These are phyloP conservation scores for Trichomonas vaginalis DNA, from an alignment of 208 protist species.

Conservation along the genomic window DNA sequence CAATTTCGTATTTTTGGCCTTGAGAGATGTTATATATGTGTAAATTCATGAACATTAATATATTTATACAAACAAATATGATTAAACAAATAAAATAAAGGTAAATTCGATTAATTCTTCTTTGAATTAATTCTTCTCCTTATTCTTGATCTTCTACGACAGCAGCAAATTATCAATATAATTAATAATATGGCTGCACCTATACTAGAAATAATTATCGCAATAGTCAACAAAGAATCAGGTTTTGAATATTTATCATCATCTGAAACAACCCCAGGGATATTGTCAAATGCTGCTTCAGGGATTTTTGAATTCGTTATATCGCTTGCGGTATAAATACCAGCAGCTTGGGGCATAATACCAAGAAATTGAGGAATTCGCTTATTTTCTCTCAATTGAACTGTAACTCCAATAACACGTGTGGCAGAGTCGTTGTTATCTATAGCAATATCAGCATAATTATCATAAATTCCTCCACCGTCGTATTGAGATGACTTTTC, in stretches of 20 bases:
- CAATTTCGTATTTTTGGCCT: too few species aligned
- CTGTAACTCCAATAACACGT: not conserved
- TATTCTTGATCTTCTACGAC: not conserved
- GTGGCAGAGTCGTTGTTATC: not conserved
- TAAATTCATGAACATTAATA: too few species aligned
- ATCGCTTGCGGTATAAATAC: not conserved
- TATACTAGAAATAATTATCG: not conserved
- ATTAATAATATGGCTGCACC: not conserved
- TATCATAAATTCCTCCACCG: not conserved
- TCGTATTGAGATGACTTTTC: not conserved
- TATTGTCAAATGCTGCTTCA: not conserved
- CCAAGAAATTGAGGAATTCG: not conserved
- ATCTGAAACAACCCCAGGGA: not conserved
- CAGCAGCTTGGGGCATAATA: not conserved
- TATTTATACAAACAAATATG: too few species aligned
- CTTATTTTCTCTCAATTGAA: not conserved
- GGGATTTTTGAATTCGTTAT: not conserved
- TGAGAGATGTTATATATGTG: too few species aligned
- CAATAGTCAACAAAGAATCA: not conserved
- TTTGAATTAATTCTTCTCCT: not conserved
- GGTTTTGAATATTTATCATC: not conserved
- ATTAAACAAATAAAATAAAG: too few species aligned
- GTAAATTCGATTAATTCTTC: too few species aligned
- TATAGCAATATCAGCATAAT: not conserved
- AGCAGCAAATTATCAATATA: not conserved